Percentiles rank a stretch among this genome's conserved stretches.
phyloP scores from a whole-genome alignment of 495 filamentous ascomycete genomes.

The Lindgomyces ingoldianus region DNA sequence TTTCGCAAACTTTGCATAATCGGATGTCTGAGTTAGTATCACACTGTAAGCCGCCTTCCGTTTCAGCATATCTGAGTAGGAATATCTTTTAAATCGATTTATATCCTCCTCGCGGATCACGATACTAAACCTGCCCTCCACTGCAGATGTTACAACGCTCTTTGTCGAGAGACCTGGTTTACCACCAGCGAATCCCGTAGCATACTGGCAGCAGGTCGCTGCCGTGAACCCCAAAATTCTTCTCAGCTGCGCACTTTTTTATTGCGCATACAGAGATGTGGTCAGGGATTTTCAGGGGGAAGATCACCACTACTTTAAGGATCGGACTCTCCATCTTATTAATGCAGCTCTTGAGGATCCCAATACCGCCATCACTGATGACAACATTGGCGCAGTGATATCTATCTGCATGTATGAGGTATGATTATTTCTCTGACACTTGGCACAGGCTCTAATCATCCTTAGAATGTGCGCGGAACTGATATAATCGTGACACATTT shows the following conservation, averaged over 20 bases:
- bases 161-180: slow-evolving; percentile 10
- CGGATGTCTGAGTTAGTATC: slow-evolving; percentile 6
- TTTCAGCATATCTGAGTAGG: neutral
- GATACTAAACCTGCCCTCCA: neutral
- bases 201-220: slow-evolving; percentile 14
- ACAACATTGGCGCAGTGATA: slow-evolving; percentile 14
- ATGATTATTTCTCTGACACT: neutral
- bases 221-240: slow-evolving; percentile 15
- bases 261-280: slow-evolving; percentile 15
- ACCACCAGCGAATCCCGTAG: slow-evolving; percentile 3
- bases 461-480: slow-evolving; percentile 19
- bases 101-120: too few species aligned
- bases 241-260: slow-evolving; percentile 19
- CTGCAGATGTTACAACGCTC: slow-evolving; percentile 5
- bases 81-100: neutral
- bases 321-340: slow-evolving; percentile 12
- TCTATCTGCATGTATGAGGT: slow-evolving; percentile 28
- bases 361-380: slow-evolving; percentile 5
- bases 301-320: slow-evolving; percentile 17
- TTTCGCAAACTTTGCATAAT: slow-evolving; percentile 6
- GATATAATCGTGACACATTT: slow-evolving; percentile 10
- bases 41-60: slow-evolving; percentile 9
- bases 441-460: neutral
- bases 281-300: neutral
- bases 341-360: slow-evolving; percentile 15